Conservation (phyloP, 2,329 filamentous ascomycete genomes). For the Celoporthe dispersa region DNA sequence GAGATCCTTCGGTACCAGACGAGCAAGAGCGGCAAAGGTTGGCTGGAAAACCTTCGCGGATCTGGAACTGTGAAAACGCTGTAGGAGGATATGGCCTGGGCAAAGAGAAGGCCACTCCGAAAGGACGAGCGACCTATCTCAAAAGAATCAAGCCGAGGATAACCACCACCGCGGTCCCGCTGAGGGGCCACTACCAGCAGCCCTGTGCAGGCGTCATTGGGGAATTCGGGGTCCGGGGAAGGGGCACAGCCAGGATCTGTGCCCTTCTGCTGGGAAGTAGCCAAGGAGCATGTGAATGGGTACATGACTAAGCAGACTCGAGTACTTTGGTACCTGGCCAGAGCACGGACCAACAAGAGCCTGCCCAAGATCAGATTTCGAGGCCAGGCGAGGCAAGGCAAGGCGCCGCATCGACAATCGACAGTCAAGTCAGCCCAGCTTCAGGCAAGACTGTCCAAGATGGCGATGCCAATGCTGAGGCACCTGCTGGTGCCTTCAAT, state of each 20-base stretch:
- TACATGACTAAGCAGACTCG: slow-evolving; percentile 22
- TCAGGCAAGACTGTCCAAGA: slow-evolving; percentile 28
- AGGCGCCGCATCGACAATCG: slow-evolving; percentile 3
- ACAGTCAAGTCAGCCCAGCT: slow-evolving; percentile 4
- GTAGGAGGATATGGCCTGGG: slow-evolving; percentile 20
- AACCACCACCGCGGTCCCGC: slow-evolving; percentile 31
- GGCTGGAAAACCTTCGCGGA: not conserved
- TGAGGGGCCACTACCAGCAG: slow-evolving; percentile 12
- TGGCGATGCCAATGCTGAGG: slow-evolving; percentile 43
- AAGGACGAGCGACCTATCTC: slow-evolving; percentile 17
- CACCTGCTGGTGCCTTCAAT: slow-evolving; percentile 39
- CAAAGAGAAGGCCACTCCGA: slow-evolving; percentile 17
- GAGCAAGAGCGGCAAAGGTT: not conserved
- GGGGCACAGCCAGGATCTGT: slow-evolving; percentile 8
- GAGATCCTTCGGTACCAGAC: not conserved
- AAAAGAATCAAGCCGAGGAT: slow-evolving; percentile 36
- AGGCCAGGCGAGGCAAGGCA: slow-evolving; percentile 7
- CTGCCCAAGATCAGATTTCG: slow-evolving; percentile 23
- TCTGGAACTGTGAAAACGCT: not conserved
- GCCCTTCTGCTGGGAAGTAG: not conserved
- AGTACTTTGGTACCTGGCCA: not conserved
- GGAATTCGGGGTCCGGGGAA: slow-evolving; percentile 25
- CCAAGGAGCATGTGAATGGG: slow-evolving; percentile 28
- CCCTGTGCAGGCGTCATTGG: slow-evolving; percentile 26
- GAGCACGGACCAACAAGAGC: slow-evolving; percentile 20